Evolutionary conservation across 208 protist species (phyloP).

Genomic region (Leishmania tarentolae): DNA sequence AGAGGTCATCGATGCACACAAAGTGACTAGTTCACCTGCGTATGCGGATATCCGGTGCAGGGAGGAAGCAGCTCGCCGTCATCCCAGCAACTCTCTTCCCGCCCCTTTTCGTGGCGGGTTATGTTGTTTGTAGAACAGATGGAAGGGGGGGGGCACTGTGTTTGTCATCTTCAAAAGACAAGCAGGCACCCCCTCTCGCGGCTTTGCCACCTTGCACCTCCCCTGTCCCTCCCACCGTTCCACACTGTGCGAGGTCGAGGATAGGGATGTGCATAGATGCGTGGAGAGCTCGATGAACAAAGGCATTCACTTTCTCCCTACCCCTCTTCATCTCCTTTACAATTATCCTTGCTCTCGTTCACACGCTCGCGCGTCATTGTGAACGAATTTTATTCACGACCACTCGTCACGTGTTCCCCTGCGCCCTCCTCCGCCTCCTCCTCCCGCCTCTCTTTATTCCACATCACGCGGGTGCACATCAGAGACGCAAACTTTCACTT

Average conservation of each 20-base stretch:
- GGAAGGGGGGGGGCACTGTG: background rate
- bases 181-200: background rate
- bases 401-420: background rate
- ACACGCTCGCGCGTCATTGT: background rate
- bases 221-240: background rate
- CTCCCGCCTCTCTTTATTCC: background rate
- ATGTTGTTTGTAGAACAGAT: background rate
- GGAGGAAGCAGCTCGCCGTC: background rate
- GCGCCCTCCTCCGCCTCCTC: background rate
- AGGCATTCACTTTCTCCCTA: background rate
- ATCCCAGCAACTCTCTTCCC: background rate
- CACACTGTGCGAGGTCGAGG: background rate
- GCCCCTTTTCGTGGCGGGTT: background rate
- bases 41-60: background rate
- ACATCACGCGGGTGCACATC: background rate
- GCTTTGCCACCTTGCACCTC: background rate
- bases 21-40: background rate
- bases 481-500: background rate
- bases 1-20: background rate
- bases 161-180: background rate
- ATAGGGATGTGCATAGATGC: background rate
- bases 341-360: background rate
- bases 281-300: background rate
- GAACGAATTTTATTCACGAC: background rate
- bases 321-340: background rate